Evolutionary conservation across 129 eudicot species (phyloP).

Genomic region (Arctium lappa): DNA sequence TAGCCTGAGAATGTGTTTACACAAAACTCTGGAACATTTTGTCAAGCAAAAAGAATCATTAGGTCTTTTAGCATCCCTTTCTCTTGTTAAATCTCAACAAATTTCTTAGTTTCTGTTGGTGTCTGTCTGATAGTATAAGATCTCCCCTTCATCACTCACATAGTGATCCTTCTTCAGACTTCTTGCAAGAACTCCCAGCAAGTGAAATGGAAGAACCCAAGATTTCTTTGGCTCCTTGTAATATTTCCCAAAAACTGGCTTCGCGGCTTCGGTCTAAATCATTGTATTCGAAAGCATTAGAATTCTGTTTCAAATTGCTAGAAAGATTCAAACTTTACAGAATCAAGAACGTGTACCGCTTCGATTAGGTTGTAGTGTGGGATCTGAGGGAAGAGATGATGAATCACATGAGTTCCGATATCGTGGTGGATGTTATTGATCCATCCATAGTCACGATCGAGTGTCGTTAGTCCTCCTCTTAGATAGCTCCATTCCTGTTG

Average conservation of each 20-base stretch:
- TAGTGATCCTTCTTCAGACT: slow-evolving; percentile 84
- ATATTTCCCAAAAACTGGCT: slow-evolving; percentile 73
- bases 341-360: slow-evolving; percentile 48
- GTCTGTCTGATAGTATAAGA: slow-evolving; percentile 73
- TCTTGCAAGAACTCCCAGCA: slow-evolving; percentile 52
- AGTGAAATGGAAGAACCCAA: slow-evolving; percentile 66
- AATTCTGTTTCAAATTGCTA: slow-evolving; percentile 7
- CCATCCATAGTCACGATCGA: slow-evolving; percentile 98
- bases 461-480: slow-evolving; percentile 93
- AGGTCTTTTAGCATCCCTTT: slow-evolving; percentile 30
- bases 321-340: not conserved
- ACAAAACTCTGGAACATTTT: slow-evolving; percentile 21
- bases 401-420: slow-evolving; percentile 94
- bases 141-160: slow-evolving; percentile 83
- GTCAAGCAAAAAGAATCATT: slow-evolving; percentile 38
- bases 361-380: slow-evolving; percentile 91
- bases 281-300: not conserved
- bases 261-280: slow-evolving; percentile 78
- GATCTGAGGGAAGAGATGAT: slow-evolving; percentile 98
- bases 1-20: slow-evolving; percentile 17
- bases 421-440: slow-evolving; percentile 97
- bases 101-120: slow-evolving; percentile 17
- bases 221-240: slow-evolving; percentile 79
- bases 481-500: slow-evolving; percentile 94
- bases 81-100: slow-evolving; percentile 12